Base-by-base conservation (phyloP, 2,329 filamentous ascomycete genomes). In the Plectosphaerella cucumerina region DNA sequence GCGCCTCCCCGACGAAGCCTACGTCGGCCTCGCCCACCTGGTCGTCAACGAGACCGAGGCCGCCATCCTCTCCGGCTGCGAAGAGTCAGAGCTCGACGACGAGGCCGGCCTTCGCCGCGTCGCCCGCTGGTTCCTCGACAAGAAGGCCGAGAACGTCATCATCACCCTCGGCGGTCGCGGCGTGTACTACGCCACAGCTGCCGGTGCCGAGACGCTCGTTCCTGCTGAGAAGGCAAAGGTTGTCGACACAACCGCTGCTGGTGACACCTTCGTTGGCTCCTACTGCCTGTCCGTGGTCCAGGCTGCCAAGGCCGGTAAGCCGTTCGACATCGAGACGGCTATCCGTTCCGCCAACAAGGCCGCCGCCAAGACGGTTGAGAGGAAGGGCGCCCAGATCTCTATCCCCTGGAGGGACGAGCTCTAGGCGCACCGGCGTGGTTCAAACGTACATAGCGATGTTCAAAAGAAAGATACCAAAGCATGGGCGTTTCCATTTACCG, bases 11-110 rank as follows among this genome's bases (percentile, higher is more conserved):
- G 74, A 74, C 1, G 76, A 81, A 23, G 84, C 82, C 9, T 94
- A 88, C 64, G 60, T 66, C 6, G 81, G 80, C 1, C 77, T 97
- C 31, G 83, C 84, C 41, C 90, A 96, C 61, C 75, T 97, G 42
- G 82, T 97, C 47, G 81, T 97, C 60, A 97, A 97, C 63, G 92
- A 97, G 73, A 94, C 87, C 1, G 92, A 97, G 72, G 89, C 91
- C 2, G 80, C 85, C 9, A 80, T 92, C 47, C 77, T 96, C 50
- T 84, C 82, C 0, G 82, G 80, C 2, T 73, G 73, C 50, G 59
- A 66, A 8, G 76, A 80, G 57, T 68, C 65, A 0, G 75, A 76
- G 21, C 72, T 84, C 48, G 76, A 80, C 23, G 63, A 64, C 14
- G 65, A 71, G 48, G 62, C 66, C 0, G 77, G 77, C 1, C 59